Base-by-base conservation (phyloP, 2,329 filamentous ascomycete genomes). In the Neoascochyta sp. region DNA sequence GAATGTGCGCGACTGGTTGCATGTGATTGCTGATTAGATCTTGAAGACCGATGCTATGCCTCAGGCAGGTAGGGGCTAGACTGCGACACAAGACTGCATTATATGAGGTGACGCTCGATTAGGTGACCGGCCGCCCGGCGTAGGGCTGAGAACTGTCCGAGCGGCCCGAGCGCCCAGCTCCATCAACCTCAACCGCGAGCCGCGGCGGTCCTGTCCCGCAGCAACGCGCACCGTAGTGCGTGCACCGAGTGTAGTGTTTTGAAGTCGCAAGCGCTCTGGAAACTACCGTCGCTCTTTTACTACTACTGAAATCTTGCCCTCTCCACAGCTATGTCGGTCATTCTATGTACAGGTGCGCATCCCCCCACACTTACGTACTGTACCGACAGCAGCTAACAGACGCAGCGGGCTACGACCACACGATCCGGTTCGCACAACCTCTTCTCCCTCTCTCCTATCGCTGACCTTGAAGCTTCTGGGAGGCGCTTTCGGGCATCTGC, bases 401-500 rank as follows among this genome's bases (percentile, higher is more conserved):
- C 44, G 22, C 60, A 78, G 81, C 81, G 54, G 81, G 81, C 42
- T 85, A 85, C 64, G 81, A 85, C 62, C 81, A 84, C 63, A 86
- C 81, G 16, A 86, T 86, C 44, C 73, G 81, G 81, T 83, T 69
- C 52, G 68, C 52, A 20, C 14, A 13, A 32, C 23, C 15, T 5
- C 12, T 7, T 12, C 16, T 18, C 16, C 15, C 21, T 9, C 9
- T 22, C 22, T 14, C 13, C 20, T 27, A 19, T 14, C 26, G 27
- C 41, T 55, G 14, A 52, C 41, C 21, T 22, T 36, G 19, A 26
- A 93, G 88, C 45, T 98, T 98, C 70, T 98, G 92, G 92, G 92
- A 98, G 67, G 92, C 92, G 1, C 77, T 98, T 33, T 95, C 89
- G 8, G 92, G 92, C 31, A 96, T 98, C 54, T 98, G 92, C 69